Base-by-base conservation (phyloP, 495 filamentous ascomycete species). In the Penicillium subrubescens region DNA sequence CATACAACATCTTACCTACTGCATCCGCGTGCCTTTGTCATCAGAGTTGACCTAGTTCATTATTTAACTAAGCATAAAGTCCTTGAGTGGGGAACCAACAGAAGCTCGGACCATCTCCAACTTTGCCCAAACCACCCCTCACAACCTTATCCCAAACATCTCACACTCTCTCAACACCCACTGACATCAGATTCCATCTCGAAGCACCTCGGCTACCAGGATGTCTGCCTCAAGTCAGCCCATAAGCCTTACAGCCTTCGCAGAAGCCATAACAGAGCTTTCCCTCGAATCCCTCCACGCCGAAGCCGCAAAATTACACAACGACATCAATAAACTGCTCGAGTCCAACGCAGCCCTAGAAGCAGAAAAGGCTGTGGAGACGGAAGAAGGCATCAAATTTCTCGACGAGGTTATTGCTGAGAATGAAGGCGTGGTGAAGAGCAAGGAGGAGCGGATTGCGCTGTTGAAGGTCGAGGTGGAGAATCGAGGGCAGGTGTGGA, bases 251-350 rank as follows among this genome's bases (percentile, higher is more conserved):
- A 59, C 65, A 33, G 75, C 71, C 54, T 83, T 88, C 81, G 87
- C 90, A 64, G 81, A 82, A 72, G 93, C 93, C 15, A 83, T 97
- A 63, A 75, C 83, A 67, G 86, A 88, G 65, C 88, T 97, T 29
- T 84, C 91, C 41, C 77, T 94, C 31, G 51, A 54, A 69, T 83
- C 84, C 61, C 84, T 97, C 46, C 89, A 93, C 79, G 78, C 86
- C 75, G 97, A 97, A 82, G 87, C 88, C 66, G 83, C 87, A 66
- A 93, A 97, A 73, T 81, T 97, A 44, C 87, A 85, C 72, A 96
- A 96, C 82, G 88, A 84, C 57, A 92, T 95, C 73, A 81, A 86
- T 10, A 93, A 97, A 73, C 89, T 97, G 23, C 27, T 54, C 51
- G 82, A 87, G 60, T 86, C 71, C 55, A 56, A 56, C 53, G 17